Base-by-base conservation (phyloP, 2,329 filamentous ascomycete genomes). In the Monilinia fructigena region DNA sequence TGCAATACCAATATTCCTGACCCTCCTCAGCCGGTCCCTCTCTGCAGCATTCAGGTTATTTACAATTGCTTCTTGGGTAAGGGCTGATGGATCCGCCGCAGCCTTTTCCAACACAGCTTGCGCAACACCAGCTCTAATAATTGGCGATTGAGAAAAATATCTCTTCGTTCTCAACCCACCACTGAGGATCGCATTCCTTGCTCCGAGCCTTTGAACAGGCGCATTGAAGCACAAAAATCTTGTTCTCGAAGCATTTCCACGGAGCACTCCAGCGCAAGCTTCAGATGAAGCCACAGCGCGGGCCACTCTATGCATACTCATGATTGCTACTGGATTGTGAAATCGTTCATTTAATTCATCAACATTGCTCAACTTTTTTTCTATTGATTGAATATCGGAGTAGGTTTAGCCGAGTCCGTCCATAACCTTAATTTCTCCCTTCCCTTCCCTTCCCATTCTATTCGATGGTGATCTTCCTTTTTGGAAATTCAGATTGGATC, bases 1-100 rank as follows among this genome's bases (percentile, higher is more conserved):
- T 75, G 95, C 95, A 82, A 99, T 99, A 80, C 95, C 95, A 79
- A 99, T 99, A 78, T 99, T 99, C 71, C 95, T 88, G 67, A 98
- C 91, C 80, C 85, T 87, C 63, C 89, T 86, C 70, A 99, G 80
- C 69, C 94, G 87, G 69, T 87, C 84, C 67, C 86, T 88, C 80
- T 99, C 95, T 68, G 88, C 85, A 42, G 91, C 87, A 62, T 76
- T 73, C 10, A 75, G 54, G 63, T 73, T 73, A 11, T 71, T 63
- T 16, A 76, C 71, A 52, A 75, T 75, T 5, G 68, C 66, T 28
- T 73, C 68, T 55, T 76, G 74, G 6, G 70, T 70, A 12, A 74
- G 65, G 18, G 66, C 48, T 4, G 69, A 70, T 47, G 74, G 74
- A 53, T 72, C 68, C 26, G 73, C 70, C 35, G 71, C 70, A 35